Evolutionary conservation across 176 grass and related monocot genomes (phyloP).

Genomic region (Pontederia paniculata): DNA sequence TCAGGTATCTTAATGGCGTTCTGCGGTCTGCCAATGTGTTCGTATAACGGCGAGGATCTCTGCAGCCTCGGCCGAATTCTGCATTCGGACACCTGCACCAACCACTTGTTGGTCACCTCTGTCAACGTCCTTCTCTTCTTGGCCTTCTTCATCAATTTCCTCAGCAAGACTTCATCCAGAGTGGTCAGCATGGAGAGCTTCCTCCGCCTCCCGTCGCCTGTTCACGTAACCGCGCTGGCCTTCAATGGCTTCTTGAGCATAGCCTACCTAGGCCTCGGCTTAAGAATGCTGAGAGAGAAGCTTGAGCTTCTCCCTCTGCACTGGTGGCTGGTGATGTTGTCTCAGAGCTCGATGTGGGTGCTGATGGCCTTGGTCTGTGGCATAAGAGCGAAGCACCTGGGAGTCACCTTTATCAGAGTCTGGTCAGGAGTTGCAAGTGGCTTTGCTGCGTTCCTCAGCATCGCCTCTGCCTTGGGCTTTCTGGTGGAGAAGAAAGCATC

Average conservation of each 20-base stretch:
- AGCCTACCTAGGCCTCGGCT: conserved; percentile 10
- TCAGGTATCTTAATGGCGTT: conserved; percentile 9
- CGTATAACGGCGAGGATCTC: conserved; percentile 3
- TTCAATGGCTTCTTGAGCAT: conserved; percentile 1
- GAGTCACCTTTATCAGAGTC: conserved; percentile 8
- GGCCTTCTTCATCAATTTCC: conserved; percentile 10
- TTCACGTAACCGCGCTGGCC: not conserved
- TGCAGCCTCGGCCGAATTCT: conserved; percentile 3
- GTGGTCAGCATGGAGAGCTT: not conserved
- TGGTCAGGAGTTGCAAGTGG: conserved; percentile 6
- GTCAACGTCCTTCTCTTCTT: conserved; percentile 10
- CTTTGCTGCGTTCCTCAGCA: conserved; percentile 5
- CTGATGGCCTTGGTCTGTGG: not conserved
- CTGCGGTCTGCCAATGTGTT: conserved; percentile 4
- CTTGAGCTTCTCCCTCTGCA: conserved; percentile 5
- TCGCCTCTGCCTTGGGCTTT: not conserved
- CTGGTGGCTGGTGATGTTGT: conserved; percentile 13
- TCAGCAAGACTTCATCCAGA: not conserved
- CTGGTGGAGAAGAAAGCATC: conserved; percentile 7
- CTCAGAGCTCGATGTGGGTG: conserved; percentile 3
- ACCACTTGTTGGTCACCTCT: conserved; percentile 14
- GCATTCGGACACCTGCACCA: conserved; percentile 3
- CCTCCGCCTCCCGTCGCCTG: not conserved
- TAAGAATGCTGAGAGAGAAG: conserved; percentile 6
- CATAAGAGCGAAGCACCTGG: conserved; percentile 8